Base-by-base conservation (phyloP, 2,329 filamentous ascomycete species). In the Penicillium freii region DNA sequence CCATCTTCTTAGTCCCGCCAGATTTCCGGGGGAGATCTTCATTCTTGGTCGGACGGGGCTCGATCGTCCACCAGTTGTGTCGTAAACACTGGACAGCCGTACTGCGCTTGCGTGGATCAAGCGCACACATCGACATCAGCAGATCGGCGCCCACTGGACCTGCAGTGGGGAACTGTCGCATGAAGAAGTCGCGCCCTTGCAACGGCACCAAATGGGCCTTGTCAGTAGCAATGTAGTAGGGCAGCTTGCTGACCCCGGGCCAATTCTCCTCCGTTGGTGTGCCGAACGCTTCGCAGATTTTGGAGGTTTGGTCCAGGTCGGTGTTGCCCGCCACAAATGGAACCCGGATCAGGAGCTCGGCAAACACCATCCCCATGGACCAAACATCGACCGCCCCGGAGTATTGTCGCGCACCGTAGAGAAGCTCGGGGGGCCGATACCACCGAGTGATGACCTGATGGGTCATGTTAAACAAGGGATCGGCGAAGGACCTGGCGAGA, bases 401-500 rank as follows among this genome's bases (percentile, higher is more conserved):
- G 78, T 99, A 99, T 77, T 94, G 90, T 57, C 86, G 84, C 2
- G 92, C 91, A 57, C 92, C 92, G 71, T 93, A 97, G 62, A 97
- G 86, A 23, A 99, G 84, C 80, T 99, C 94, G 0, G 92, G 92
- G 0, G 94, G 92, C 1, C 93, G 85, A 79, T 97, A 99, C 92
- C 94, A 99, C 63, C 92, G 87, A 19, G 94, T 99, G 73, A 99
- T 96, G 63, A 97, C 93, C 69, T 94, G 92, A 69, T 87, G 87
- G 1, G 93, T 97, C 94, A 99, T 99, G 66, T 83, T 83, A 54
- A 86, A 81, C 69, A 92, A 90, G 0, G 94, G 93, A 73, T 99
- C 94, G 8, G 91, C 88, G 73, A 97, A 97, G 59, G 83, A 85
- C 61, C 94, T 83, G 6, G 94, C 94, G 34, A 99, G 86, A 82